phyloP scores from a whole-genome alignment of 73 alveolate species.

The Tetrahymena borealis region DNA sequence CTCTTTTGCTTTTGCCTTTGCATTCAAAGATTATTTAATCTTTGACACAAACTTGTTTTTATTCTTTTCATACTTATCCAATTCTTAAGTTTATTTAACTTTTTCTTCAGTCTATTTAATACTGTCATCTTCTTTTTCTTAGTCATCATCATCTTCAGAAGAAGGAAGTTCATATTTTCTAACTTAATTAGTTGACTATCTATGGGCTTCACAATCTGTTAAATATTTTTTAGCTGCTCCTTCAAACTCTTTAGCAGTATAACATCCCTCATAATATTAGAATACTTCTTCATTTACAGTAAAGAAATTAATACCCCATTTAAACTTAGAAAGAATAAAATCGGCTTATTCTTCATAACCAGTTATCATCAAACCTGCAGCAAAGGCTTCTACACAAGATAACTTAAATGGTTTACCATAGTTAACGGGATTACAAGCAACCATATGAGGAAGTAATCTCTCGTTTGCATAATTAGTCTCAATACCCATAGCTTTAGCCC shows the following conservation, averaged over 20 bases:
- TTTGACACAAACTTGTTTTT: neutral
- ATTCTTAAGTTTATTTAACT: neutral
- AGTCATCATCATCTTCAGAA: neutral
- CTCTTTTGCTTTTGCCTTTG: neutral
- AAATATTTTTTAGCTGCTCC: conserved; percentile 27
- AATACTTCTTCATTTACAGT: conserved; percentile 78
- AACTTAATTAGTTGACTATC: neutral
- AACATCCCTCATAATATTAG: conserved; percentile 27
- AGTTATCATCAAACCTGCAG: conserved; percentile 80
- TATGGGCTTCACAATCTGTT: neutral
- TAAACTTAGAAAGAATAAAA: conserved; percentile 72
- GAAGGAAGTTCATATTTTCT: neutral
- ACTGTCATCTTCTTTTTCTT: neutral
- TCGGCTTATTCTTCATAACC: conserved; percentile 88
- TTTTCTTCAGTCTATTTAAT: neutral
- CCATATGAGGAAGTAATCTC: conserved; percentile 85
- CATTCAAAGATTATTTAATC: neutral
- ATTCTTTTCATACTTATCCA: neutral
- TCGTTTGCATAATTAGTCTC: conserved; percentile 77
- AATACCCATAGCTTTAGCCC: conserved; percentile 84
- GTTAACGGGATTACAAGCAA: conserved; percentile 95
- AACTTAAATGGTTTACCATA: conserved; percentile 88
- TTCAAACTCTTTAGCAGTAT: conserved; percentile 17
- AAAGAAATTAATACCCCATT: conserved; percentile 93
- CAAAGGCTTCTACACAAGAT: conserved; percentile 95